Conservation (phyloP, 2,329 filamentous ascomycete species). For the Scedosporium dehoogii region DNA sequence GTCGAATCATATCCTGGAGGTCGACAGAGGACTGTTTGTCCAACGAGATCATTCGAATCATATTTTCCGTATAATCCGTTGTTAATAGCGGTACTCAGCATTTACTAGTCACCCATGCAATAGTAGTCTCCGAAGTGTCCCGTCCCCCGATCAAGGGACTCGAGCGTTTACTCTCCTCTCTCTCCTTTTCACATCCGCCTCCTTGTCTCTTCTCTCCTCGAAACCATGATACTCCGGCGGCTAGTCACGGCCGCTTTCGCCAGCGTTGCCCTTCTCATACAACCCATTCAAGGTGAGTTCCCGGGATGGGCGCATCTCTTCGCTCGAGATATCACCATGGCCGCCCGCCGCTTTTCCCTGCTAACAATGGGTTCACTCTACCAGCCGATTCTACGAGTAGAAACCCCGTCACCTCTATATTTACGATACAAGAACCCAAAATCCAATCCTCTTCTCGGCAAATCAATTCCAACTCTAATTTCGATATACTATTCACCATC, state of each 20-base stretch:
- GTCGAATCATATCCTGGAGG: background rate
- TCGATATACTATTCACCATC: constrained; percentile 75
- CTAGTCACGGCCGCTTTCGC: constrained; percentile 20
- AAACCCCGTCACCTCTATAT: constrained; percentile 67
- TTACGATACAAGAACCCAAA: constrained; percentile 60
- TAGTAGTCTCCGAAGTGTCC: background rate
- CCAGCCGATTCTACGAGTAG: constrained; percentile 62
- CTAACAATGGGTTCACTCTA: constrained; percentile 3
- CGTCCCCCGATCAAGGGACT: background rate
- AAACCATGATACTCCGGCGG: constrained; percentile 23
- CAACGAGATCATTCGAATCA: background rate
- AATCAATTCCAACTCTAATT: constrained; percentile 70
- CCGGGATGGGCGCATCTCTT: too few species aligned
- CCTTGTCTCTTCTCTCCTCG: constrained; percentile 3
- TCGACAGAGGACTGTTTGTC: background rate
- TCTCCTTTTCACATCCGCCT: constrained; percentile 1
- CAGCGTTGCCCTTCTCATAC: constrained; percentile 20
- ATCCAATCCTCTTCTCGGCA: constrained; percentile 72
- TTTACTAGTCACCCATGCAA: background rate
- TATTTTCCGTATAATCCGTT: background rate
- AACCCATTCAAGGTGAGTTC: constrained; percentile 21
- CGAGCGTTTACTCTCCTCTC: background rate
- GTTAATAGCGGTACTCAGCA: background rate
- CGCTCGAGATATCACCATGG: too few species aligned
- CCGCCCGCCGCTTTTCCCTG: background rate